Base-by-base conservation (phyloP, 2,329 filamentous ascomycete genomes). In the Tolypocladium ovalisporum region DNA sequence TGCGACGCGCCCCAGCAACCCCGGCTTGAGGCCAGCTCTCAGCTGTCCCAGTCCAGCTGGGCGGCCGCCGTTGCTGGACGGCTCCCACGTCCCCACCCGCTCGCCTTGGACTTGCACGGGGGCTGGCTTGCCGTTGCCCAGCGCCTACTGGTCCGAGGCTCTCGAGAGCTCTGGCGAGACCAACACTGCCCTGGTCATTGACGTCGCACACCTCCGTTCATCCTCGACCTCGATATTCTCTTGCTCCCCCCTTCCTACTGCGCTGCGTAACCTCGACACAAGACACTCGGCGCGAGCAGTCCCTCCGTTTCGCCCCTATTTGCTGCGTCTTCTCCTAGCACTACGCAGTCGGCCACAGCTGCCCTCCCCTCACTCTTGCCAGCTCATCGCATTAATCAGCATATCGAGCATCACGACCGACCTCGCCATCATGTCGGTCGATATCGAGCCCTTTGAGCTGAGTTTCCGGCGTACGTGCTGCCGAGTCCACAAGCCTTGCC, bases 391-490 rank as follows among this genome's bases (percentile, higher is more conserved):
- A 52, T 49, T 52, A 42, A 51, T 36, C 55, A 34, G 29, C 53
- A 36, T 55, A 37, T 15, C 53, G 27, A 44, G 34, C 47, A 52
- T 49, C 54, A 24, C 42, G 34, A 22, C 47, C 47, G 29, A 49
- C 53, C 12, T 52, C 19, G 51, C 59, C 75, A 82, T 68, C 76
- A 97, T 97, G 94, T 95, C 93, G 67, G 88, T 99, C 77, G 89
- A 96, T 68, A 89, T 99, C 71, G 87, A 94, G 68, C 94, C 93
- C 60, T 75, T 83, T 65, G 94, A 97, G 82, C 85, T 99, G 71
- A 89, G 85, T 77, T 99, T 99, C 78, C 88, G 86, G 76, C 89
- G 94, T 97, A 81, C 70, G 88, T 81, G 61, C 65, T 19, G 54
- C 60, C 56, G 55, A 49, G 55, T 29, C 47, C 3, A 34, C 3